phyloP scores from a whole-genome alignment of 1,139 yeast species.

The Suhomyces bokatorum region DNA sequence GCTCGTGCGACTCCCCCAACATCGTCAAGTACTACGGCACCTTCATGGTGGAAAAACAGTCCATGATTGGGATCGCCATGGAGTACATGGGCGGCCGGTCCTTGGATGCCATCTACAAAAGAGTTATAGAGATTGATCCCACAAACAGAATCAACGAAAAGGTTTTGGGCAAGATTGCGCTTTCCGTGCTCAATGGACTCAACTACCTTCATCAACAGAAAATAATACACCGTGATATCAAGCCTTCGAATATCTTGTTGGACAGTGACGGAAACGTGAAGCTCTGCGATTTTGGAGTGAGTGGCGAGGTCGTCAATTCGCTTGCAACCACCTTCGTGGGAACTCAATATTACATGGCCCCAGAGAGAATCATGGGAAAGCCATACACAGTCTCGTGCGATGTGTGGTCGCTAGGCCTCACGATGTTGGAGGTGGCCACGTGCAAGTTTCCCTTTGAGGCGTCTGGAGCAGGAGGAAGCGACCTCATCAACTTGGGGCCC shows the following conservation, averaged over 20 bases:
- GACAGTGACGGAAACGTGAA: conserved; percentile 80
- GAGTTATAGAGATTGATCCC: conserved; percentile 53
- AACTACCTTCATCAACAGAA: conserved; percentile 84
- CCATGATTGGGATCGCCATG: conserved; percentile 88
- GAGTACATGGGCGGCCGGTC: conserved; percentile 95
- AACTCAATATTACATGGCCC: conserved; percentile 97
- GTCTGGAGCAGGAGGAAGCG: conserved; percentile 20
- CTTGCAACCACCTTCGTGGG: conserved; percentile 96
- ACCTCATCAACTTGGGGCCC: conserved; percentile 60
- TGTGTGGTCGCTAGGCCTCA: conserved; percentile 93
- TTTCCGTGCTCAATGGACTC: conserved; percentile 77
- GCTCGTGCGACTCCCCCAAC: conserved; percentile 76
- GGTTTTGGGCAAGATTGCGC: conserved; percentile 87
- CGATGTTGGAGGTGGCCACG: conserved; percentile 87
- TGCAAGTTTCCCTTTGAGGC: conserved; percentile 71
- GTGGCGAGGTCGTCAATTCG: conserved; percentile 94
- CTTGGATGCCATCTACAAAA: conserved; percentile 83
- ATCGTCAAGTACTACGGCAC: conserved; percentile 94
- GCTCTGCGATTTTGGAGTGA: conserved; percentile 96
- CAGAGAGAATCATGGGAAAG: conserved; percentile 93
- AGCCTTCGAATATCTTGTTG: conserved; percentile 86
- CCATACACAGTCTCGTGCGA: conserved; percentile 94
- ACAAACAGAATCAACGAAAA: conserved; percentile 91
- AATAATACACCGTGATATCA: conserved; percentile 90
- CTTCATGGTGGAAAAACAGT: conserved; percentile 71